phyloP scores from a whole-genome alignment of 495 filamentous ascomycete genomes.

The Penicillium angulare region DNA sequence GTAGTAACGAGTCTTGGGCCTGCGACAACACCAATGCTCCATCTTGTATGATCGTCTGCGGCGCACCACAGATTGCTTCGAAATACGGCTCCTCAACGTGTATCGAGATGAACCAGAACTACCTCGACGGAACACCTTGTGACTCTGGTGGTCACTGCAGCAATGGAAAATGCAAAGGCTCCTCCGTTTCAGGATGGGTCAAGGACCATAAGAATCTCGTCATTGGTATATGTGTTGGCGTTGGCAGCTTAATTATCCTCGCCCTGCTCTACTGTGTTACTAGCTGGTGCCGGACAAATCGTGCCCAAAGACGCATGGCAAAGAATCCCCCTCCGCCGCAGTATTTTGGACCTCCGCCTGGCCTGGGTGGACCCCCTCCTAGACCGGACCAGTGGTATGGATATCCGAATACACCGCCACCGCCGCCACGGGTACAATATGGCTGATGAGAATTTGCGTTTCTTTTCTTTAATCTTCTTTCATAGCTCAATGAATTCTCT shows the following conservation, averaged over 20 bases:
- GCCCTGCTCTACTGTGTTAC: slow-evolving; percentile 58
- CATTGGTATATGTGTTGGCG: slow-evolving; percentile 66
- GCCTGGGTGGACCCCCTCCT: slow-evolving; percentile 11
- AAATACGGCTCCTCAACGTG: slow-evolving; percentile 15
- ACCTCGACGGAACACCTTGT: slow-evolving; percentile 90
- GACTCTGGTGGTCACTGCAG: slow-evolving; percentile 74
- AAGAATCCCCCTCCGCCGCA: slow-evolving; percentile 26
- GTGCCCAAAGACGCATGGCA: slow-evolving; percentile 26
- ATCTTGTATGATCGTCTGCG: slow-evolving; percentile 75
- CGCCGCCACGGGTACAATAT: slow-evolving; percentile 25
- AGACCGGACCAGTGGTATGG: slow-evolving; percentile 31
- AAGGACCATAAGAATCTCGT: slow-evolving; percentile 68
- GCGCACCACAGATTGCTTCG: slow-evolving; percentile 65
- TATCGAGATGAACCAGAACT: slow-evolving; percentile 85
- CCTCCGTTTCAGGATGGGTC: slow-evolving; percentile 64
- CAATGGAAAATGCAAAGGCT: slow-evolving; percentile 71
- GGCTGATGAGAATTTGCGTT: slow-evolving; percentile 1
- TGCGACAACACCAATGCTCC: slow-evolving; percentile 57
- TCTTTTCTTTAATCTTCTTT: not conserved
- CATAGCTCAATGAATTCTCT: no score
- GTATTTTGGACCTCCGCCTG: slow-evolving; percentile 20
- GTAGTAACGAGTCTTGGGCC: slow-evolving; percentile 76
- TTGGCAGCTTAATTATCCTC: slow-evolving; percentile 67
- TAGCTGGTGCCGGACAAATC: slow-evolving; percentile 46
- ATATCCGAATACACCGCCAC: slow-evolving; percentile 26